Conservation (phyloP, 1,284 basidiomycete species). For the Apiotrichum veenhuisii region DNA sequence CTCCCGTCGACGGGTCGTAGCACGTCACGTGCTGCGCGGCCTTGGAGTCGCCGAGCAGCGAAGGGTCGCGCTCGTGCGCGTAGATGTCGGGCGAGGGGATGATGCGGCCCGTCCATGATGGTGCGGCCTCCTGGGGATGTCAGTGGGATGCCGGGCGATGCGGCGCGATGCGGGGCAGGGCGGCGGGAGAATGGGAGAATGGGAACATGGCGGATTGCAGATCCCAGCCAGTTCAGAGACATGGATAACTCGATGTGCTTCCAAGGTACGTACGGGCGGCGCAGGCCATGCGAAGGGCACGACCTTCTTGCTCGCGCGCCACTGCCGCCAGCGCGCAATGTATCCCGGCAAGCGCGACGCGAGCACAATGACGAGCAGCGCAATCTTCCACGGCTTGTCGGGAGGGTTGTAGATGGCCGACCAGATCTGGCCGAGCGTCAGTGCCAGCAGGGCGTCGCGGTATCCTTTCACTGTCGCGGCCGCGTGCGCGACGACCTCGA, state of each 20-base stretch:
- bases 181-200: too few relatives aligned
- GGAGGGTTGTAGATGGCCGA: slow-evolving; percentile 34
- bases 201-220: too few relatives aligned
- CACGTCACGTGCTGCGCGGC: slow-evolving; percentile 72
- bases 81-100: slow-evolving; percentile 29
- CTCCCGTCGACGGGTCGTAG: slow-evolving; percentile 83
- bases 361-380: slow-evolving; percentile 18
- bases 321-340: neutral
- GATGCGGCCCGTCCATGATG: slow-evolving; percentile 28
- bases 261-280: slow-evolving; percentile 64
- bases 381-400: slow-evolving; percentile 23
- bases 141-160: neutral
- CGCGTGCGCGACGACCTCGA: neutral
- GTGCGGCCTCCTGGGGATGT: slow-evolving; percentile 21
- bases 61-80: slow-evolving; percentile 29
- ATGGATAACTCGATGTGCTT: too few relatives aligned
- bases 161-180: too few relatives aligned
- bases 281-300: slow-evolving; percentile 59
- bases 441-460: slow-evolving; percentile 4
- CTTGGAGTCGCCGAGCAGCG: slow-evolving; percentile 33
- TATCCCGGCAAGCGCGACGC: slow-evolving; percentile 8
- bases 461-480: neutral
- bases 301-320: slow-evolving; percentile 51
- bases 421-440: slow-evolving; percentile 38
- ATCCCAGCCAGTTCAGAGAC: too few relatives aligned